These are phyloP conservation scores for Garcia nutans DNA, from an alignment of 345 rosid genomes.

Conservation along the genomic window DNA sequence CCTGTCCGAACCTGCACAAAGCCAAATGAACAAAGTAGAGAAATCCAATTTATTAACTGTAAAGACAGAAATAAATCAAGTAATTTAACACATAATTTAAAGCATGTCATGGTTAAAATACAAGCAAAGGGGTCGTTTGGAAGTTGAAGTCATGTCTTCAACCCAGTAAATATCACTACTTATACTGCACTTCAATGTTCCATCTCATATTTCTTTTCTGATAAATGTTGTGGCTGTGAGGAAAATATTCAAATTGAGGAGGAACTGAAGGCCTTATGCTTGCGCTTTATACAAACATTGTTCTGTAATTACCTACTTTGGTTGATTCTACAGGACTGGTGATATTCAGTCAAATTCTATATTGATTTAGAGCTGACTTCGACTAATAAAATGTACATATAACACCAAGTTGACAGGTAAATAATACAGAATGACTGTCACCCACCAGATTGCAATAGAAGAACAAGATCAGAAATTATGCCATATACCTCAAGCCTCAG, in stretches of 20 bases:
- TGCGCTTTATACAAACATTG: not conserved
- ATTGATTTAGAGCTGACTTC: not conserved
- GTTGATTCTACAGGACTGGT: not conserved
- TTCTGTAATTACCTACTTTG: not conserved
- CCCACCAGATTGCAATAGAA: not conserved
- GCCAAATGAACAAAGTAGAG: constrained; percentile 15
- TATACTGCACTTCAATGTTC: too few relatives aligned
- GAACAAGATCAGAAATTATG: not conserved
- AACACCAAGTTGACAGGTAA: not conserved
- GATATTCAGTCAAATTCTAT: not conserved
- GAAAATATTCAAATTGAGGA: too few relatives aligned
- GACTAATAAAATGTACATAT: not conserved
- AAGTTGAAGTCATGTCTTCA: too few relatives aligned
- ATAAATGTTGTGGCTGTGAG: too few relatives aligned
- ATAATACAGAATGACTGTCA: not conserved
- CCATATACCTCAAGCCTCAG: constrained; percentile 82
- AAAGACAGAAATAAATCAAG: not conserved
- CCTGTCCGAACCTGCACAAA: constrained; percentile 68
- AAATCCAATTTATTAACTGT: not conserved
- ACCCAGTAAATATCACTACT: too few relatives aligned
- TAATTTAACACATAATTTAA: not conserved
- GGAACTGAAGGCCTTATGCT: too few relatives aligned
- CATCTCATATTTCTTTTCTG: too few relatives aligned
- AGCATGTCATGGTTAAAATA: not conserved
- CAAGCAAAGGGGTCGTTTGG: too few relatives aligned